Evolutionary conservation across 2,329 filamentous ascomycete genomes (phyloP), one percentile per base, ranked within the genome.

Genomic region (Fusarium odoratissimum): DNA sequence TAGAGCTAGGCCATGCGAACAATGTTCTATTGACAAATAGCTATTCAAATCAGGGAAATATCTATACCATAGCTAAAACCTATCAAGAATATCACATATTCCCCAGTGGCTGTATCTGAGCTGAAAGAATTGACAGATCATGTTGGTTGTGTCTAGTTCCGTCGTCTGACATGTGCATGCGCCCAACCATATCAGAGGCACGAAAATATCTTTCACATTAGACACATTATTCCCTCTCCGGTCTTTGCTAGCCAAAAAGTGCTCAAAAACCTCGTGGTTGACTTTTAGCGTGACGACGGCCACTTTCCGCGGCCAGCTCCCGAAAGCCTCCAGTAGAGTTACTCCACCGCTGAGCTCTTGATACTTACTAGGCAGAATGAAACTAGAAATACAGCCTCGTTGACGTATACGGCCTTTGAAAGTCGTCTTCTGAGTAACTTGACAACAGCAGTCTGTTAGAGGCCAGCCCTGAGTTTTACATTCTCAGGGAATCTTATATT

Each of bases 141-240:
- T 48, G 28, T 12, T 31, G 21, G 11, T 16, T 6, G 4, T 17
- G 28, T 12, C 21, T 5, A 17, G n/a, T 19, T 19, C 41, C 16
- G 4, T n/a, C 16, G 8, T 10, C 16, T 17, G 21, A 8, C 17
- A 46, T 8, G 5, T 21, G 17, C 11, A 46, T 8, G 8, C 8
- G 7, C n/a, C n/a, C 9, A 4, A 8, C 0, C 21, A 17, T 17
- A 9, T 17, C 1, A 31, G 14, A 17, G 5, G 21, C 28, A 4
- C 10, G 1, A 4, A 30, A n/a, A n/a, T 3, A 17, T n/a, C 14
- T 8, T 23, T 6, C 2, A 48, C 4, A 12, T 7, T n/a, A 3
- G 7, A 4, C 14, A 9, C 6, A 9, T n/a, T 9, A 31, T n/a
- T 8, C 17, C 6, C 0, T 8, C 12, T 31, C 17, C 7, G 21